Conservation (phyloP, 2,329 filamentous ascomycete genomes). For the Penicillium sp. region DNA sequence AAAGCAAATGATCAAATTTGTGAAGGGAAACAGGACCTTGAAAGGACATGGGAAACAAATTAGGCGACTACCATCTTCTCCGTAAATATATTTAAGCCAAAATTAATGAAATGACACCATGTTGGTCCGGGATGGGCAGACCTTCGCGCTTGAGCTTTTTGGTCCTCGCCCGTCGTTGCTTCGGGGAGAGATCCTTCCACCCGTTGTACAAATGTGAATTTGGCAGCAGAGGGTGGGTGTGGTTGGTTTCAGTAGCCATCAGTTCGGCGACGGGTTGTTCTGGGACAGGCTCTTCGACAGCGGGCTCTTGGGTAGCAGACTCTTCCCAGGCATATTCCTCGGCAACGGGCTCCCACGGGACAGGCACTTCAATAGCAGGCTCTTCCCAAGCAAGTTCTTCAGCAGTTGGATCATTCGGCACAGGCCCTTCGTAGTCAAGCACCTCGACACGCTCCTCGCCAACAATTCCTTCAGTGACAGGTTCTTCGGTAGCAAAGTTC, state of each 20-base stretch:
- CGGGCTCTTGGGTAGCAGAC: no score
- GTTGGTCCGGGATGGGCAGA: background rate
- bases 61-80: no score
- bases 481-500: background rate
- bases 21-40: no score
- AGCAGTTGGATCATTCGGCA: background rate
- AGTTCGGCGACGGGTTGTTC: background rate
- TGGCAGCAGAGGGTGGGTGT: rapidly evolving
- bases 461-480: background rate
- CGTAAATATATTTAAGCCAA: no score
- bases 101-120: background rate
- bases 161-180: background rate
- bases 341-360: no score
- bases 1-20: no score
- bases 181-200: background rate
- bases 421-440: background rate
- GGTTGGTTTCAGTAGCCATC: background rate
- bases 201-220: background rate
- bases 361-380: background rate
- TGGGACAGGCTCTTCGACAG: background rate
- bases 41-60: no score
- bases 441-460: background rate
- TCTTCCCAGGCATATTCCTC: no score
- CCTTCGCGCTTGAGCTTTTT: background rate
- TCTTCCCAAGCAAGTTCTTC: background rate